phyloP scores from a whole-genome alignment of 169 alveolate species.

The Plasmodium inui region DNA sequence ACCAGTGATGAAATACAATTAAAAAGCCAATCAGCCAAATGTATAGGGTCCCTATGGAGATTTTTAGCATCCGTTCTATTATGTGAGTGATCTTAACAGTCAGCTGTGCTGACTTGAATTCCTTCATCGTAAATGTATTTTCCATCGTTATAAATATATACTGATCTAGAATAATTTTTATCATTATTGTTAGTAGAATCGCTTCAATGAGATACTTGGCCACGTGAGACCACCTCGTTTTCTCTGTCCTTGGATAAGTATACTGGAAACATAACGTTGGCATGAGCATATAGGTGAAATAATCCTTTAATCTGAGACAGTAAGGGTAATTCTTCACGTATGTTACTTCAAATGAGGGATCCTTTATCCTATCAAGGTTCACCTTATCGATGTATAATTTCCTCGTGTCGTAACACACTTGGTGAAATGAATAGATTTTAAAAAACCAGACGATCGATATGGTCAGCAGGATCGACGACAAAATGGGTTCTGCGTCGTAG shows the following conservation, averaged over 20 bases:
- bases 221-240: conserved; percentile 83
- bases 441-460: conserved; percentile 92
- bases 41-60: conserved; percentile 93
- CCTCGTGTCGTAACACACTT: conserved; percentile 92
- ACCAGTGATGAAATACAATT: conserved; percentile 93
- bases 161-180: conserved; percentile 89
- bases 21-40: conserved; percentile 94
- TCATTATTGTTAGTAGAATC: conserved; percentile 80
- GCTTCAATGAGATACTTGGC: conserved; percentile 81
- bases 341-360: neutral
- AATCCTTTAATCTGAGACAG: conserved; percentile 85
- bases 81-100: conserved; percentile 73
- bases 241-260: conserved; percentile 88
- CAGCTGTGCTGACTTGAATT: conserved; percentile 83
- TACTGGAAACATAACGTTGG: conserved; percentile 95
- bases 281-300: conserved; percentile 89
- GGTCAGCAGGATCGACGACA: conserved; percentile 86
- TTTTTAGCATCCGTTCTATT: conserved; percentile 85
- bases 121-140: conserved; percentile 90
- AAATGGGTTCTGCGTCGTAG: conserved; percentile 87
- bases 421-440: conserved; percentile 91
- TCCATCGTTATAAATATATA: conserved; percentile 89
- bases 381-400: conserved; percentile 78
- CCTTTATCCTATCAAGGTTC: conserved; percentile 66
- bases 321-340: conserved; percentile 85